These are phyloP conservation scores for Arachis monticola DNA, from an alignment of 331 rosid species.

Conservation along the genomic window DNA sequence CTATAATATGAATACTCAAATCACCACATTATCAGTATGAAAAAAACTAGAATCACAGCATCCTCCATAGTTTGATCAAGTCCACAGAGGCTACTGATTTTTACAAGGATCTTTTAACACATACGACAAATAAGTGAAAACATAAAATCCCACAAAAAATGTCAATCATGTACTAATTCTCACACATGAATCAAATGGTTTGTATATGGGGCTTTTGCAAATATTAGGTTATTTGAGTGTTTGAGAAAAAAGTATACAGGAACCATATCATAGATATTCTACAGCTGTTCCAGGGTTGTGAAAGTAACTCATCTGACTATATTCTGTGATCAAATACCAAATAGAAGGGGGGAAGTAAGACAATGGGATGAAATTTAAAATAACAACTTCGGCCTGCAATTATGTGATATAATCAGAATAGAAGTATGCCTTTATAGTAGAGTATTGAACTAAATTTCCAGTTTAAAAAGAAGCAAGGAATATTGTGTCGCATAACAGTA, in stretches of 20 bases:
- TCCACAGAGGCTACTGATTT: background rate
- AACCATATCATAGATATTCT: background rate
- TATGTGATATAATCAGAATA: constrained; percentile 11
- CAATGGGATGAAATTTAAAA: constrained; percentile 18
- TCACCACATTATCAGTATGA: constrained; percentile 19
- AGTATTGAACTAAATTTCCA: constrained; percentile 14
- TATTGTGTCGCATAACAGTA: background rate
- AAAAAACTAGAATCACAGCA: constrained; percentile 16
- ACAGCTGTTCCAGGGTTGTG: no score
- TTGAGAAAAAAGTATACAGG: background rate
- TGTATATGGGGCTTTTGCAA: no score
- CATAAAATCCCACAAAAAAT: background rate
- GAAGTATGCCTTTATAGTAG: background rate
- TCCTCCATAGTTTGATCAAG: constrained; percentile 5
- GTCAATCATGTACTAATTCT: background rate
- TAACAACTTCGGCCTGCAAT: constrained; percentile 4
- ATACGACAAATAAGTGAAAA: no score
- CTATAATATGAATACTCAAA: background rate
- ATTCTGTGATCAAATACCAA: background rate
- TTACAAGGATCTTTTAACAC: background rate
- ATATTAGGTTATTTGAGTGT: no score
- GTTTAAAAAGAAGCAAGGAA: constrained; percentile 11
- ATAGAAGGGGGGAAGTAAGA: background rate
- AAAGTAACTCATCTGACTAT: constrained; percentile 3
- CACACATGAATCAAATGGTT: background rate